A percentile compares a stretch with the other conserved stretches of the same genome.
Conservation (phyloP, 2,329 filamentous ascomycete genomes). For the Aspergillus tamarii region DNA sequence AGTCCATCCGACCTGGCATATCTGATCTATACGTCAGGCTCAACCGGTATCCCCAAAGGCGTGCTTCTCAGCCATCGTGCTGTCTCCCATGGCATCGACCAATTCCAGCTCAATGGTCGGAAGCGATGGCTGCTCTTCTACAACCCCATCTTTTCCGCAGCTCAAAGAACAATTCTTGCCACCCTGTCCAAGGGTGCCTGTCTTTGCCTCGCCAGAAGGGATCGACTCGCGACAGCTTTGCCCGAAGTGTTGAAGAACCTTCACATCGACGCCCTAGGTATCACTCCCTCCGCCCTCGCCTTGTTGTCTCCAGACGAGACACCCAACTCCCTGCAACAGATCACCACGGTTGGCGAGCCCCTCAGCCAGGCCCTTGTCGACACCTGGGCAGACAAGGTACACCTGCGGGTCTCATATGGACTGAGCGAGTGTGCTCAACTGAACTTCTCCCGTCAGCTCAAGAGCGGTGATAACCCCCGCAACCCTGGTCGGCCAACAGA, state of each 20-base stretch:
- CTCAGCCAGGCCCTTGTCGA: conserved; percentile 13
- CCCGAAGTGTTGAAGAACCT: conserved; percentile 12
- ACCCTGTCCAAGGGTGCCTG: conserved; percentile 15
- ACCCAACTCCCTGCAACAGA: conserved; percentile 10
- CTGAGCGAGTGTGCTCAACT: conserved; percentile 24
- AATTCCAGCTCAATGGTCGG: not conserved
- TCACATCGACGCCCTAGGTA: conserved; percentile 14
- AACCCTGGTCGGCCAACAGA: conserved; percentile 18
- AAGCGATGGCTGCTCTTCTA: conserved; percentile 15
- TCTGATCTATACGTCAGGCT: conserved; percentile 10
- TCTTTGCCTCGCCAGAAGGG: conserved; percentile 12
- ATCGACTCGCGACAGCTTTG: conserved; percentile 5
- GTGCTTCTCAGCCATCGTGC: conserved; percentile 5
- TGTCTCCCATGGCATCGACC: conserved; percentile 2
- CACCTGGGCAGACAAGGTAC: conserved; percentile 13
- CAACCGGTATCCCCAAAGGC: conserved; percentile 13
- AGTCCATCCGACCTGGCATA: not conserved
- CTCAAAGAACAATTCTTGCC: conserved; percentile 17
- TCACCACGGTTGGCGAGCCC: conserved; percentile 19
- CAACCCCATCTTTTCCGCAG: conserved; percentile 20
- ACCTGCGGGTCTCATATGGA: conserved; percentile 21
- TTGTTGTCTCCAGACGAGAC: conserved; percentile 13
- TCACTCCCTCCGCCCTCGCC: conserved; percentile 15
- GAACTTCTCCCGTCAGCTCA: conserved; percentile 11
- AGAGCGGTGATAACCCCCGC: not conserved